Evolutionary conservation across 2,329 filamentous ascomycete genomes (phyloP).

Genomic region (Ophiostoma fasciatum): DNA sequence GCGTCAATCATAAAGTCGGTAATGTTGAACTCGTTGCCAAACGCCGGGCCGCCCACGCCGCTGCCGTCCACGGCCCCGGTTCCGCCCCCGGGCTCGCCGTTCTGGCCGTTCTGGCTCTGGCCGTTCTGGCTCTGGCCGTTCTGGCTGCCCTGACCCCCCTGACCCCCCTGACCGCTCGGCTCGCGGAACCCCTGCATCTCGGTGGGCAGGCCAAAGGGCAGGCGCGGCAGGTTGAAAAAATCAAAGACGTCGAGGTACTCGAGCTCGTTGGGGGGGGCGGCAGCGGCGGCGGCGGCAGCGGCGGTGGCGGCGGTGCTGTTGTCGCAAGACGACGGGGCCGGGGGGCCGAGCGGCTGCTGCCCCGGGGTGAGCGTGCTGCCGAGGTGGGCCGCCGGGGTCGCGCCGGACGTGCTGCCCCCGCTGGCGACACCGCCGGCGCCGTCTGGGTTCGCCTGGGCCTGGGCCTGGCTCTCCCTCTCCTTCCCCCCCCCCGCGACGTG

Average conservation of each 20-base stretch:
- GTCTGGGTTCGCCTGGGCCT: neutral
- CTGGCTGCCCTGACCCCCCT: too few species aligned
- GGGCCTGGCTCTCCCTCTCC: constrained; percentile 6
- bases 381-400: neutral
- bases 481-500: constrained; percentile 19
- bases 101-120: neutral
- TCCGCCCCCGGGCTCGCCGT: constrained; percentile 20
- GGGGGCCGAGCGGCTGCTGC: too few species aligned
- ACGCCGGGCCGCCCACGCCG: constrained; percentile 12
- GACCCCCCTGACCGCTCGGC: too few species aligned
- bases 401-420: neutral
- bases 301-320: too few species aligned
- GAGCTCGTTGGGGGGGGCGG: constrained; percentile 69
- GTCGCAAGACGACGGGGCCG: too few species aligned
- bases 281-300: too few species aligned
- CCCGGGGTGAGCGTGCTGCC: constrained; percentile 4
- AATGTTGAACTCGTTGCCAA: constrained; percentile 56
- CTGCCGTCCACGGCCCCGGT: constrained; percentile 3
- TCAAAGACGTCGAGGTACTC: constrained; percentile 90
- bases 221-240: constrained; percentile 79
- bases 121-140: constrained; percentile 21
- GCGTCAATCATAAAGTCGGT: constrained; percentile 65
- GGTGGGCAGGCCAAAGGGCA: constrained; percentile 33
- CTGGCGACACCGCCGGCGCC: constrained; percentile 7
- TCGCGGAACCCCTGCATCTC: too few species aligned